Base-by-base conservation (phyloP, 192 early-diverging fungal genomes). In the Tieghemiomyces parasiticus region DNA sequence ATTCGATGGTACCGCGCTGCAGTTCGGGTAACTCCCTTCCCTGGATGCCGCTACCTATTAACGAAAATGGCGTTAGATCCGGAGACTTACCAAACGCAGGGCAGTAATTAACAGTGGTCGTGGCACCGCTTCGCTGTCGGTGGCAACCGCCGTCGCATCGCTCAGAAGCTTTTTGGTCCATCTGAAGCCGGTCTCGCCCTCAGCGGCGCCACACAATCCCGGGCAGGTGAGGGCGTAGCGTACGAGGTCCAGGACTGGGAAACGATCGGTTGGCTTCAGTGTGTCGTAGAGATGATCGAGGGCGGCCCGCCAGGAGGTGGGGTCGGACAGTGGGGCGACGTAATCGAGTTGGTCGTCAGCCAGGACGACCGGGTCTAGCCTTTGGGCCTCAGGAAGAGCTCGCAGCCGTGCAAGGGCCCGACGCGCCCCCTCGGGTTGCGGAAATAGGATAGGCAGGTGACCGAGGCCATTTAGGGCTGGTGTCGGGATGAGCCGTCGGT, bases 81-180 rank as follows among this genome's bases (percentile, higher is more conserved):
- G 3, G 2, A 46, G 38, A 47, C 60, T 24, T 50, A 78, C 79
- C 54, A 88, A 46, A 2, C 82, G 74, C n/a, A 84, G 71, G 3
- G 73, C 69, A 78, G 83, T 83, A 2, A 83, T 47, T 1, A 68
- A 64, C 13, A 77, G 66, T 1, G 80, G 61, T 63, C 81, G 82
- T 13, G 78, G 65, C 1, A 71, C 46, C 9, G 68, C 63, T n/a
- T 59, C 59, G 2, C 44, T 60, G 10, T 31, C 35, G 4, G 46
- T 59, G 4, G 63, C 38, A 16, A 35, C 48, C 0, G 63, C 62
- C 14, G 61, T 63, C 24, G 52, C 62, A 13, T 63, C 61, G 35
- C 60, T 61, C 35, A 70, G 32, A 24, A 70, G 58, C 32, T 1
- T 20, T 16, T 38, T 30, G 9, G n/a, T 22, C 35, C 34, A 35